Base-by-base conservation (phyloP, 2,329 filamentous ascomycete genomes). In the Cordyceps cicadae region DNA sequence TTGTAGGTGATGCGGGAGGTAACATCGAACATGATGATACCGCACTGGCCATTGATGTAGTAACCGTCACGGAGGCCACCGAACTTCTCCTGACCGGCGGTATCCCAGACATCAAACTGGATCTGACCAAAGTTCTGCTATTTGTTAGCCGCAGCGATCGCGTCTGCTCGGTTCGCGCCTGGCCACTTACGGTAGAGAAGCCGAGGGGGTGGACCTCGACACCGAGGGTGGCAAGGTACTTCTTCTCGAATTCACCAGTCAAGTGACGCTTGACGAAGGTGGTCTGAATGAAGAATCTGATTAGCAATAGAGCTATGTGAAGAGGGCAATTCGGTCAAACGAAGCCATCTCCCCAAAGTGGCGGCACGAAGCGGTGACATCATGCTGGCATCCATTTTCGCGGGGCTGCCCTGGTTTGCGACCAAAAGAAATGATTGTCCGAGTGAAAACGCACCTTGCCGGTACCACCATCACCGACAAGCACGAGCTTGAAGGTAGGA, bases 21-120 rank as follows among this genome's bases (percentile, higher is more conserved):
- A 68, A 99, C 93, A 79, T 99, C 93, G 79, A 99, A 99, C 93
- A 99, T 99, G 87, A 99, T 97, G 84, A 99, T 97, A 82, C 94
- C 93, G 79, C 93, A 97, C 82, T 97, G 93, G 74, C 93, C 93
- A 83, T 97, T 97, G 86, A 99, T 99, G 85, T 99, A 99, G 87
- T 99, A 99, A 70, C 93, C 93, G 80, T 99, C 93, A 82, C 93
- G 90, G 73, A 99, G 91, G 85, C 93, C 93, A 79, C 93, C 93
- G 69, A 99, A 99, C 87, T 97, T 99, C 85, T 99, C 93, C 81
- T 99, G 93, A 71, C 93, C 93, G 70, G 93, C 93, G 66, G 93
- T 99, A 77, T 99, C 93, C 93, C 93, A 99, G 70, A 97, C 94
- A 77, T 99, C 93, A 82, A 99, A 99, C 82, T 95, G 91, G 74